Base-by-base conservation (phyloP, 2,329 filamentous ascomycete genomes). In the Ceratocystiopsis minuta region DNA sequence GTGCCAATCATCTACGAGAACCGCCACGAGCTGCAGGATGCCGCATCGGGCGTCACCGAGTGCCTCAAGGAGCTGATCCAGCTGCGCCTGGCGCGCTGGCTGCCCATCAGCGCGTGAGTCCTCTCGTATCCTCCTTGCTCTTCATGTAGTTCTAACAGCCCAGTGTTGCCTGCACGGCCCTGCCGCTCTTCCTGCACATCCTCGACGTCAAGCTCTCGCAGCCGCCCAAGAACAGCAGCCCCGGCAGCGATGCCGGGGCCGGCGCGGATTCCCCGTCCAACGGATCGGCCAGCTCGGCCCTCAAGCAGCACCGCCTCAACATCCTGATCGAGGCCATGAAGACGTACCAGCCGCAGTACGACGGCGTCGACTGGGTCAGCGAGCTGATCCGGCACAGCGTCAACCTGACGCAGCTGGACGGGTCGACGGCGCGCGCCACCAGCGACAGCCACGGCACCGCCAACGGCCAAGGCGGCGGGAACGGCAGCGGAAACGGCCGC, bases 271-370 rank as follows among this genome's bases (percentile, higher is more conserved):
- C 32, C 16, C 34, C 40, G 16, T 34, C 18, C 33, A 20, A 17
- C 17, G n/a, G 20, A 9, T 32, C 15, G 13, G 31, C 31, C 14
- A 55, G 59, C 16, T 53, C 57, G 0, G 57, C 56, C 3, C 51
- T 61, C 4, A 65, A 64, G 45, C 61, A 64, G 45, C 60, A 63
- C 40, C 58, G 60, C 10, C 47, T 49, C 41, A 46, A 48, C 41
- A 46, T 49, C 6, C 40, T 49, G 5, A 48, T 49, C 18, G 46
- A 49, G 38, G 48, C 48, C 33, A 49, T 49, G 46, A 49, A 48
- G 38, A 46, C 48, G 16, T 49, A 49, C 44, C 48, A 49, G 38
- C 48, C 48, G 10, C 48, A 49, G 37, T 49, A 48, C 34, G 48
- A 48, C 33, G 46, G 44, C 12, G 46, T 49, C n/a, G 46, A 49